A percentile compares a stretch with the other conserved stretches of the same genome.
phyloP scores from a whole-genome alignment of 345 rosid genomes.

The Arabis alpina region DNA sequence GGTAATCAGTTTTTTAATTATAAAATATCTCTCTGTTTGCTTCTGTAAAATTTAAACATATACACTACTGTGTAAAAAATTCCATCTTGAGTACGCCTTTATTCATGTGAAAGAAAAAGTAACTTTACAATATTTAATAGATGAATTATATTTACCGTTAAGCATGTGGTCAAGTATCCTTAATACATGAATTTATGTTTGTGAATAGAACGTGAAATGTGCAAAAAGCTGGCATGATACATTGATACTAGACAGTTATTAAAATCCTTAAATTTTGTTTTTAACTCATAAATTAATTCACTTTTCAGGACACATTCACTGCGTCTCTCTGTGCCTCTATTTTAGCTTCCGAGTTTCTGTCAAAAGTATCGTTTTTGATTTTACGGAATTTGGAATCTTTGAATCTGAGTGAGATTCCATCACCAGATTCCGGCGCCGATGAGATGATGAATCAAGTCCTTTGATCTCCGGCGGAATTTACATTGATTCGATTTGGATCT shows the following conservation, averaged over 20 bases:
- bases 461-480: conserved; percentile 15
- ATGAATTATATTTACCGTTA: conserved; percentile 38
- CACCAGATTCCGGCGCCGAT: conserved; percentile 34
- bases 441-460: conserved; percentile 10
- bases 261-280: conserved; percentile 2
- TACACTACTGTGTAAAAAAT: conserved; percentile 22
- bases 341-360: conserved; percentile 12
- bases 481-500: conserved; percentile 36
- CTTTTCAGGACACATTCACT: conserved; percentile 28
- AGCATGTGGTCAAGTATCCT: conserved; percentile 32
- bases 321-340: neutral
- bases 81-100: conserved; percentile 10
- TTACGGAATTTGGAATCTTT: conserved; percentile 12
- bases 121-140: conserved; percentile 34
- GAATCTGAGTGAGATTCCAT: conserved; percentile 15
- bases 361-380: conserved; percentile 16
- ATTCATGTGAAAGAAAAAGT: conserved; percentile 38
- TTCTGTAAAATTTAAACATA: conserved; percentile 31
- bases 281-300: conserved; percentile 1
- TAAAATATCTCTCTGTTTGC: conserved; percentile 6
- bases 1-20: conserved; percentile 25
- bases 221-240: conserved; percentile 37
- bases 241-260: too few relatives aligned
- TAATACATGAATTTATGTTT: neutral
- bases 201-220: conserved; percentile 33